These are phyloP conservation scores for Aspergillus tamarii DNA, from an alignment of 2,329 filamentous ascomycete genomes.

Conservation along the genomic window DNA sequence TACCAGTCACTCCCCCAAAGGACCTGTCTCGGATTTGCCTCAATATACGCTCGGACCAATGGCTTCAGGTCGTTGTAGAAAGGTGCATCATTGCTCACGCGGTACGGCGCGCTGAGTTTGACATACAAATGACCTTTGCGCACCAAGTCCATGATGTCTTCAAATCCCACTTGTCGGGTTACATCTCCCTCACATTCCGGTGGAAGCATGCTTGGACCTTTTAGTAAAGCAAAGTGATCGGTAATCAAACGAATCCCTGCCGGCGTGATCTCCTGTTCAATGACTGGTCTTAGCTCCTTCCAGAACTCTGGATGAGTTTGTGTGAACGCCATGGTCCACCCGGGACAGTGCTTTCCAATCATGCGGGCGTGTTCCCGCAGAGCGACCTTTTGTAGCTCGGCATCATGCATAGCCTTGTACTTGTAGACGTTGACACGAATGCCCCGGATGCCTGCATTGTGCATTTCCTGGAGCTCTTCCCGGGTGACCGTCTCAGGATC, in stretches of 20 bases:
- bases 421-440: constrained; percentile 43
- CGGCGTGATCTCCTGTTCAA: constrained; percentile 24
- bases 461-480: constrained; percentile 28
- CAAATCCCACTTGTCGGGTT: constrained; percentile 34
- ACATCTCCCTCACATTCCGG: constrained; percentile 25
- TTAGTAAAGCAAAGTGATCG: constrained; percentile 44
- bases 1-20: constrained; percentile 46
- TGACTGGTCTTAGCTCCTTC: constrained; percentile 26
- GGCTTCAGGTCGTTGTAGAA: constrained; percentile 36
- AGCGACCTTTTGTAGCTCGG: constrained; percentile 36
- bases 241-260: constrained; percentile 35
- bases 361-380: constrained; percentile 33
- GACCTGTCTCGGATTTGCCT: constrained; percentile 18
- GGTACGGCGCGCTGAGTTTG: constrained; percentile 45
- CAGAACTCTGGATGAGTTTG: constrained; percentile 37
- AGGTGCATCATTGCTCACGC: constrained; percentile 34
- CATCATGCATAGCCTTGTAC: constrained; percentile 42
- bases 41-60: constrained; percentile 12
- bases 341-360: constrained; percentile 22
- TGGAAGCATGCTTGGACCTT: constrained; percentile 38
- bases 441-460: constrained; percentile 34
- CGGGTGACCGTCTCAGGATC: constrained; percentile 29
- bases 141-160: constrained; percentile 35
- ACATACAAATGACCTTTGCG: constrained; percentile 37
- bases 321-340: constrained; percentile 38